Evolutionary conservation across 306 rosid species (phyloP).

Genomic region (Purshia tridentata): DNA sequence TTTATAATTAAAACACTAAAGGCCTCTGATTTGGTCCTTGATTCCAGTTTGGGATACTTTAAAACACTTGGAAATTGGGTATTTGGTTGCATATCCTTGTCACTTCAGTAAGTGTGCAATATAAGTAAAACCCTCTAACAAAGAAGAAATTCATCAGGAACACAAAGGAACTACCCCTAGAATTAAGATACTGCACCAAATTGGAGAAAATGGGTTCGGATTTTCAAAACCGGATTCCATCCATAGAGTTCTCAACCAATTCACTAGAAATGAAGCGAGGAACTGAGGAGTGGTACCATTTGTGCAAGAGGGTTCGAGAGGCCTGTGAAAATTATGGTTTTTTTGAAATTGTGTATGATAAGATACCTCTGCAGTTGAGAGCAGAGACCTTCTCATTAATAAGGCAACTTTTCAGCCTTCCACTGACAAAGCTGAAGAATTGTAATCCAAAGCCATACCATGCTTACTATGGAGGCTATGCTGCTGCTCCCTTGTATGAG

Average conservation of each 20-base stretch:
- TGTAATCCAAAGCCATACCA: background rate
- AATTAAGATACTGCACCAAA: background rate
- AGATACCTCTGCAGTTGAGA: constrained; percentile 9
- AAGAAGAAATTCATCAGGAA: background rate
- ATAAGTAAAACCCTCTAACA: background rate
- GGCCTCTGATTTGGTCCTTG: background rate
- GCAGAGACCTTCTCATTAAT: constrained; percentile 4
- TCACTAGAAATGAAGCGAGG: constrained; percentile 24
- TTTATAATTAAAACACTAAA: too few species aligned
- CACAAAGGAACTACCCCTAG: background rate
- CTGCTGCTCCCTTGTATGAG: background rate
- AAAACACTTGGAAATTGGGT: background rate
- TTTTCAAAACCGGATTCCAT: background rate
- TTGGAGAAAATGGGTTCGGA: constrained; percentile 3
- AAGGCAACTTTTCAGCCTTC: constrained; percentile 13
- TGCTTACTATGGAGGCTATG: background rate
- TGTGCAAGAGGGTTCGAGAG: constrained; percentile 48
- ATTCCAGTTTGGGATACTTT: background rate
- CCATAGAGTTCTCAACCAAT: background rate
- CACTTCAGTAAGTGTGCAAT: background rate
- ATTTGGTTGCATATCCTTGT: constrained; percentile 1
- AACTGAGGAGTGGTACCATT: constrained; percentile 26
- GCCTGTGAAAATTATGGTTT: constrained; percentile 40
- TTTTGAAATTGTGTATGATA: constrained; percentile 1
- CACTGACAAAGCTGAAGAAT: constrained; percentile 3